Base-by-base conservation (phyloP, 2,329 filamentous ascomycete species). In the Allantophomopsis lycopodina region DNA sequence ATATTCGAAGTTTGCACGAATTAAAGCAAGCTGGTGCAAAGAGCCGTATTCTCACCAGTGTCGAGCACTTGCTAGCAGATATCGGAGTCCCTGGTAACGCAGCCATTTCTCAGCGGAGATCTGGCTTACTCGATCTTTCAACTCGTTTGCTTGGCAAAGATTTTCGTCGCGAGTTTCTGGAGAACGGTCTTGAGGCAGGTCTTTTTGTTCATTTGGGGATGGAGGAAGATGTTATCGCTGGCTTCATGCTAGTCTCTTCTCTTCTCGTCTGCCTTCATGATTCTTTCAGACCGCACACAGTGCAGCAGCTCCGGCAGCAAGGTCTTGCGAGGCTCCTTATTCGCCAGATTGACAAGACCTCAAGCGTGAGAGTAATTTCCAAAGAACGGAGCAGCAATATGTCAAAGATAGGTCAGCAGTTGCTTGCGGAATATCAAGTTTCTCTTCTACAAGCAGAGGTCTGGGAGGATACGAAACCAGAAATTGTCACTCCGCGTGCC, bases 101-200 rank as follows among this genome's bases (percentile, higher is more conserved):
- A 30, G 55, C 66, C 6, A 61, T 63, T 3, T 73, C 72, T 0
- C 62, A 72, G 50, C 63, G 76, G 45, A 64, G 76, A 39, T 68
- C 69, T 39, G 73, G 73, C 1, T 58, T 81, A 33, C 57, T 79
- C 4, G 76, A 81, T 45, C 55, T 81, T 33, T 69, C 69, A 2
- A 64, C 68, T 35, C 76, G 74, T 49, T 62, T 79, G 33, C 68
- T 70, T 37, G 64, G 79, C 37, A 76, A 77, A 49, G 65, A 64
- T 1, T 87, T 83, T 49, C 63, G 74, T 20, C 65, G 68, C 14
- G 78, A 83, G 44, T 87, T 94, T 50, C 69, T 82, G 15, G 79
- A 87, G 44, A 79, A 85, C 47, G 75, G 76, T 6, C 74, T 82
- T 41, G 82, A 85, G 44, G 70, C 76, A 40, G 72, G 71, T 21